Evolutionary conservation across 106 monocot species (phyloP).

Genomic region (Triglochin maritima): DNA sequence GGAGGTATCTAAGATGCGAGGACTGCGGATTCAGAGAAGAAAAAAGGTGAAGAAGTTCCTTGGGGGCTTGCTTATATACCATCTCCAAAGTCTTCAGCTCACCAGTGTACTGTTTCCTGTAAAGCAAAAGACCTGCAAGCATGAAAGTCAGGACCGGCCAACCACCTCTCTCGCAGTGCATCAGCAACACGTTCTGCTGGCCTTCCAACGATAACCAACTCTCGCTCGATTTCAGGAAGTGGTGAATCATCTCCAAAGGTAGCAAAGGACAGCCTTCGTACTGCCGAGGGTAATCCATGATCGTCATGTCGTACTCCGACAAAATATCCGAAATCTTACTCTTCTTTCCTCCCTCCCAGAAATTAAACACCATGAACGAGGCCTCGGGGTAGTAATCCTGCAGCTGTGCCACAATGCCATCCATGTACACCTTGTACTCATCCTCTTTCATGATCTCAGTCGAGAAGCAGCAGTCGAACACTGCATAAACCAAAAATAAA

Average conservation of each 20-base stretch:
- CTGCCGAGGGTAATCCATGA: slow-evolving; percentile 59
- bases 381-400: slow-evolving; percentile 60
- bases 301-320: slow-evolving; percentile 35
- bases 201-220: slow-evolving; percentile 59
- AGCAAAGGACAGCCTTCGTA: slow-evolving; percentile 76
- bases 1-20: slow-evolving; percentile 90
- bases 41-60: slow-evolving; percentile 46
- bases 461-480: slow-evolving; percentile 94
- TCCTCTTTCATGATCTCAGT: slow-evolving; percentile 51
- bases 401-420: slow-evolving; percentile 53
- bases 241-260: slow-evolving; percentile 62
- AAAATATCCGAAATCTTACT: slow-evolving; percentile 46
- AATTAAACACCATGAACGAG: slow-evolving; percentile 73
- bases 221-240: slow-evolving; percentile 69
- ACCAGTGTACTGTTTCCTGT: slow-evolving; percentile 70
- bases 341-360: slow-evolving; percentile 39
- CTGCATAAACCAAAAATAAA: slow-evolving; percentile 25
- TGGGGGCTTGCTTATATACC: slow-evolving; percentile 87
- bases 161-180: slow-evolving; percentile 94
- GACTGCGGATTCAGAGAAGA: slow-evolving; percentile 56
- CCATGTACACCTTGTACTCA: slow-evolving; percentile 57
- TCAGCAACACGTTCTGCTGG: slow-evolving; percentile 68
- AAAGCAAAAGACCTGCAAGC: slow-evolving; percentile 78
- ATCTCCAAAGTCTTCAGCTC: slow-evolving; percentile 78
- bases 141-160: slow-evolving; percentile 96